phyloP scores from a whole-genome alignment of 768 basidiomycete genomes.

The Paxillus involutus region DNA sequence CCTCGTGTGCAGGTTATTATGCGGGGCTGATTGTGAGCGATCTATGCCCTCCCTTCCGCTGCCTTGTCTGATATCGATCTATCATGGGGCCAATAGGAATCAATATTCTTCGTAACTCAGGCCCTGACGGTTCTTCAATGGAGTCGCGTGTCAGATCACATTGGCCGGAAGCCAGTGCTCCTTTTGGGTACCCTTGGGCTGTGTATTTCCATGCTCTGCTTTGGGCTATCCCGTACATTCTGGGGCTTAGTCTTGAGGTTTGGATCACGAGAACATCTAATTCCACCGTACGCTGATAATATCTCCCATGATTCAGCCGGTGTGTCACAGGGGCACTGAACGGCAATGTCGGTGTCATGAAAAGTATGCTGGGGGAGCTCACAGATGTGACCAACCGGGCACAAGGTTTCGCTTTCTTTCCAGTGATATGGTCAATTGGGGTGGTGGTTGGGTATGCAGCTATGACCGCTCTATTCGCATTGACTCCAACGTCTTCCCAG shows the following conservation, averaged over 20 bases:
- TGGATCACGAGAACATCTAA: no score
- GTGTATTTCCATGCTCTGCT: constrained; percentile 65
- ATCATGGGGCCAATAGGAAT: constrained; percentile 48
- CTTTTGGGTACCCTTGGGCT: constrained; percentile 62
- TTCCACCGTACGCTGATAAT: no score
- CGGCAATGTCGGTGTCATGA: constrained; percentile 67
- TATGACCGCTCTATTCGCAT: background rate
- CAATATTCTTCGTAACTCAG: constrained; percentile 72
- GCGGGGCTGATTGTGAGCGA: constrained; percentile 63
- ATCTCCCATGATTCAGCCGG: constrained; percentile 29
- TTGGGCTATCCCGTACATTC: constrained; percentile 69
- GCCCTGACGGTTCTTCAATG: constrained; percentile 70
- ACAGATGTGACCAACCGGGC: constrained; percentile 39
- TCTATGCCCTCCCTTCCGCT: background rate
- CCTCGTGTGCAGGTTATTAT: constrained; percentile 56
- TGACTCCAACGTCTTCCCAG: background rate
- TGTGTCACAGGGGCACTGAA: constrained; percentile 62
- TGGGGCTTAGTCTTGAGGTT: constrained; percentile 54
- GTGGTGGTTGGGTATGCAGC: constrained; percentile 33
- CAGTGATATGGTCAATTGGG: constrained; percentile 18
- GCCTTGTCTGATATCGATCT: background rate
- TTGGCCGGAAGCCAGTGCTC: constrained; percentile 76
- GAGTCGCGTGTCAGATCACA: constrained; percentile 66
- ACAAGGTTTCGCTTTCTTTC: constrained; percentile 18
- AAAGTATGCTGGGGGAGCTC: constrained; percentile 61